Base-by-base conservation (phyloP, 208 protist species). In the Vickermania spadyakhi region DNA sequence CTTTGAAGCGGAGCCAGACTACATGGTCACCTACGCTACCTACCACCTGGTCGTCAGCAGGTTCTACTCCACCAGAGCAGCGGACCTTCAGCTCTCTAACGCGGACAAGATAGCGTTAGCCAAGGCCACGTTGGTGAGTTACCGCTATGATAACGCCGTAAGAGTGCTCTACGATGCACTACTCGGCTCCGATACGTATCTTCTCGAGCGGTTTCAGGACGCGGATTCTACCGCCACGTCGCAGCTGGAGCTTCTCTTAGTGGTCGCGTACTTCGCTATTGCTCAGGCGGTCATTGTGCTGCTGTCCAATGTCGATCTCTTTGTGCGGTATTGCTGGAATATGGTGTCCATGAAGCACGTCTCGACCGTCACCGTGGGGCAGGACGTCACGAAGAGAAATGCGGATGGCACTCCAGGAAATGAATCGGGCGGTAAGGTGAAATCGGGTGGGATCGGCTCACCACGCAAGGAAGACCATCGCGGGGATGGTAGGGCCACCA, bases 31-130 rank as follows among this genome's bases (percentile, higher is more conserved):
- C 28, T 23, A 51, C 4, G 56, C 64, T 21, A 28, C 4, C 3
- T 70, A 65, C 58, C 27, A 57, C 36, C n/a, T 7, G n/a, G 28
- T 59, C 5, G 58, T 63, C 31, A 7, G 28, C 26, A 3, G 13
- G 3, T 70, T 70, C 60, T 71, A 71, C 60, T 45, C 18, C 53
- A 71, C 66, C 27, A 28, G 23, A 13, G 60, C 3, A 29, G 22
- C 23, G 1, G 66, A 71, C 41, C 7, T 60, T 14, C 3, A 3
- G 29, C 31, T 61, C 31, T 36, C 60, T 4, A 7, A 14, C 5
- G 66, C 42, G 58, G 59, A 51, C 1, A 21, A 50, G 58, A 31
- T 65, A 3, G n/a, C 18, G 22, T 53, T 71, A 22, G 58, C 66
- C 31, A 26, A 18, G 25, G 29, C 53, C 59, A 66, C 60, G 28